Evolutionary conservation across 2,329 filamentous ascomycete species (phyloP).

Genomic region (Cadophora gregata): DNA sequence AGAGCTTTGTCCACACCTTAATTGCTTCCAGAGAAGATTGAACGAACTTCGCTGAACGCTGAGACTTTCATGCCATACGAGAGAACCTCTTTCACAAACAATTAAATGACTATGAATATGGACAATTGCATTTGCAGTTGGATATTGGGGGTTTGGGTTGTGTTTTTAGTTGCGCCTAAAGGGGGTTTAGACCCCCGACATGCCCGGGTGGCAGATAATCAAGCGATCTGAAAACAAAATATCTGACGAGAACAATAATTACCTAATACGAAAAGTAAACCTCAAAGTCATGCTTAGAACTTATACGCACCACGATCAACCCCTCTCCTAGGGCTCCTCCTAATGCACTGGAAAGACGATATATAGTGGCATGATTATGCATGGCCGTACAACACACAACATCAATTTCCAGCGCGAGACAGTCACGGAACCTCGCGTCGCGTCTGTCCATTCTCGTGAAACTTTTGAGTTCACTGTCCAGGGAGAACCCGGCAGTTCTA

Average conservation of each 20-base stretch:
- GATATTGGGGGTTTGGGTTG: neutral
- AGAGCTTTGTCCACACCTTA: conserved; percentile 21
- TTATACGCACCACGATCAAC: neutral
- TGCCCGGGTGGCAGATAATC: too few species aligned
- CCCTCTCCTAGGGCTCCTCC: neutral
- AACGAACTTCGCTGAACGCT: too few species aligned
- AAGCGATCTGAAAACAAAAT: neutral
- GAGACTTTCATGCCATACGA: too few species aligned
- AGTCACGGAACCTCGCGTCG: conserved; percentile 1
- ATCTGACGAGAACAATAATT: neutral
- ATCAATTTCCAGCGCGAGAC: neutral
- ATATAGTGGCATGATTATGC: neutral
- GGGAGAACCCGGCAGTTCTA: neutral
- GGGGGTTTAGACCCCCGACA: too few species aligned
- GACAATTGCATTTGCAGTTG: neutral
- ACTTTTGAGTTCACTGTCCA: neutral
- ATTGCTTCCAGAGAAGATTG: neutral
- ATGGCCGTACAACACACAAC: neutral
- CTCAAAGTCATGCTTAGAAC: neutral
- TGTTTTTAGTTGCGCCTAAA: neutral
- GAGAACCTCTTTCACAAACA: neutral
- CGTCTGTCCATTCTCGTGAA: neutral
- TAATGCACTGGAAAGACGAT: neutral
- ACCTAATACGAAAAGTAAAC: too few species aligned
- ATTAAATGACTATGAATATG: neutral